phyloP scores from a whole-genome alignment of 2,329 filamentous ascomycete genomes.

The Fusarium mexicanum region DNA sequence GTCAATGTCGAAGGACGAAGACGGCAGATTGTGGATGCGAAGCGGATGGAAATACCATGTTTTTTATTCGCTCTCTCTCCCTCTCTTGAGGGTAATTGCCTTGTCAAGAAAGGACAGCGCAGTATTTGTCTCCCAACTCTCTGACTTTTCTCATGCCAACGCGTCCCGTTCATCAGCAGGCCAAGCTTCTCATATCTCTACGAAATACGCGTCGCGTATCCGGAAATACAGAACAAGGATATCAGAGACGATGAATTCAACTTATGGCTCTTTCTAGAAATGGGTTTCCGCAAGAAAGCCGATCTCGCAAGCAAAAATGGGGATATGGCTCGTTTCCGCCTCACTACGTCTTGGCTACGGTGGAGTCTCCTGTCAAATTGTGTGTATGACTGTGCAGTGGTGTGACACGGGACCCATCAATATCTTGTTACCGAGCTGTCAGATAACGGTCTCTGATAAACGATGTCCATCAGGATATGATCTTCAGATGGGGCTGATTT shows the following conservation, averaged over 20 bases:
- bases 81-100: not conserved
- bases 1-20: not conserved
- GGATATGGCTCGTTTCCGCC: not conserved
- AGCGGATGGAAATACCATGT: not conserved
- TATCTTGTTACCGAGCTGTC: not conserved
- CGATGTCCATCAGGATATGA: not conserved
- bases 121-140: not conserved
- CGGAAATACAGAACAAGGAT: not conserved
- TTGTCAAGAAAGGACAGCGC: not conserved
- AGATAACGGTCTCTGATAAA: not conserved
- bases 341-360: not conserved
- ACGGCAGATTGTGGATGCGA: not conserved
- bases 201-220: not conserved
- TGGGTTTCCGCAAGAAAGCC: not conserved
- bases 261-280: not conserved
- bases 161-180: not conserved
- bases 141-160: not conserved
- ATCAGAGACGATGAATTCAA: accelerated
- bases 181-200: not conserved
- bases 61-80: not conserved
- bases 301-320: not conserved
- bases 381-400: not conserved
- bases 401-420: not conserved
- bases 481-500: not conserved
- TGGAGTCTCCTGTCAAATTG: not conserved